These are phyloP conservation scores for Mortierella sp. DNA, from an alignment of 371 early-diverging fungal species.

Conservation along the genomic window DNA sequence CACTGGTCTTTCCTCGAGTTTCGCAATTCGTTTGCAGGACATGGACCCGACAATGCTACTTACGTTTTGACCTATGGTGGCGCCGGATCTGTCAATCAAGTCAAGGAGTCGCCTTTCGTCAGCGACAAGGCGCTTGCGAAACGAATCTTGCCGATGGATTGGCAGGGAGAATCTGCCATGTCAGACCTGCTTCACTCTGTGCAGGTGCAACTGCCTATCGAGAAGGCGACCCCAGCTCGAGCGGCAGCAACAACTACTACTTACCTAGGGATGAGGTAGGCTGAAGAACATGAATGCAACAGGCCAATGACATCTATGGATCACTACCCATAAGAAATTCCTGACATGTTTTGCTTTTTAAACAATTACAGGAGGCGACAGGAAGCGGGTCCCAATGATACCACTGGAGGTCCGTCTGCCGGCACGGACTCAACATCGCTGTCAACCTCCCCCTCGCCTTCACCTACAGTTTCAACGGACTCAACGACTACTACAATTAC, in stretches of 20 bases:
- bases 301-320: too few relatives aligned
- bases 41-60: slow-evolving; percentile 49
- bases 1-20: slow-evolving; percentile 69
- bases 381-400: background rate
- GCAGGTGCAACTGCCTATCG: background rate
- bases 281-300: background rate
- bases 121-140: background rate
- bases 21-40: slow-evolving; percentile 47
- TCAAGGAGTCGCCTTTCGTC: slow-evolving; percentile 5
- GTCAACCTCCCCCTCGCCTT: background rate
- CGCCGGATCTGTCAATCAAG: slow-evolving; percentile 51
- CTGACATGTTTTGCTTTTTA: background rate
- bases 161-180: background rate
- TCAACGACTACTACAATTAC: background rate
- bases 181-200: background rate
- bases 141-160: background rate
- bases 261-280: background rate
- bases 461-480: background rate
- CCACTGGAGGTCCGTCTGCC: background rate
- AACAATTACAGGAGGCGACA: background rate
- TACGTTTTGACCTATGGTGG: slow-evolving; percentile 44
- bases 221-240: background rate
- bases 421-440: background rate
- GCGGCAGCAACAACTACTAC: background rate
- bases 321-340: background rate